Evolutionary conservation across 345 rosid species (phyloP).

Genomic region (Aquilaria malaccensis): DNA sequence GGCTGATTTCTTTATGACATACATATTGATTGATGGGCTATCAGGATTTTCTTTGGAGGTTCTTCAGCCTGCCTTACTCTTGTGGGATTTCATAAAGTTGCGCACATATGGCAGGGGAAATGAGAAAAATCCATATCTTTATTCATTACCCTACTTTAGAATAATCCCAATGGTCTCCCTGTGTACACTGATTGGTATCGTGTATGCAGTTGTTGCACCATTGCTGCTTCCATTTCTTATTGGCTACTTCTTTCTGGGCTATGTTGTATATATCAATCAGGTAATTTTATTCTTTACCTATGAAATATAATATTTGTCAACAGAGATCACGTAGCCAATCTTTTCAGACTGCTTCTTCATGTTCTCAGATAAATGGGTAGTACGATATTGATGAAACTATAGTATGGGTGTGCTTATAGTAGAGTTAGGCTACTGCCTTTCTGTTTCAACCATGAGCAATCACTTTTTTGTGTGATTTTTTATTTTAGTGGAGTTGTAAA

Average conservation of each 20-base stretch:
- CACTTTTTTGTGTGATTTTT: no score
- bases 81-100: constrained; percentile 46
- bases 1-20: constrained; percentile 87
- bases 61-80: constrained; percentile 66
- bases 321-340: no score
- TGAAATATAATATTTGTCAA: background rate
- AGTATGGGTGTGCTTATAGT: no score
- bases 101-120: constrained; percentile 40
- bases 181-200: constrained; percentile 70
- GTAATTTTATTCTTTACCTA: constrained; percentile 18
- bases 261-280: constrained; percentile 78
- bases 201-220: constrained; percentile 79
- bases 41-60: constrained; percentile 83
- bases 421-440: no score
- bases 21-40: constrained; percentile 77
- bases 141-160: constrained; percentile 65
- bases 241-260: constrained; percentile 76
- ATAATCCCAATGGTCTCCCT: constrained; percentile 65
- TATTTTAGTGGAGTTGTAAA: no score
- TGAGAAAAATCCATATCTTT: constrained; percentile 63
- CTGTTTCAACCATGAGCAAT: no score
- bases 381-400: no score
- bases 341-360: no score
- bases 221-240: constrained; percentile 77
- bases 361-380: no score